These are phyloP conservation scores for Auricularia sp. DNA, from an alignment of 768 basidiomycete species.

Conservation along the genomic window DNA sequence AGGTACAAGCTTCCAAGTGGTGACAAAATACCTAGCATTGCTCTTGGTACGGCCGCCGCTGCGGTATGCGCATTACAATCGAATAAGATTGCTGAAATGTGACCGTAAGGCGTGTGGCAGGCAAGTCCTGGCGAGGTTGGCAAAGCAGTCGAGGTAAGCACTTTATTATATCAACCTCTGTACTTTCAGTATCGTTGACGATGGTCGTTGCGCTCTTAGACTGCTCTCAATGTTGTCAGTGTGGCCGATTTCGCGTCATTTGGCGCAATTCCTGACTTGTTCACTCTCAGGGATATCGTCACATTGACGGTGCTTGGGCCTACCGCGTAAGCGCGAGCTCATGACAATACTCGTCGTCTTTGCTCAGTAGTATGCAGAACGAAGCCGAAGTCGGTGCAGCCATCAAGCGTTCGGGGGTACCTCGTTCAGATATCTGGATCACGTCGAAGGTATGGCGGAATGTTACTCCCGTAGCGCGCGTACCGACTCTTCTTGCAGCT, in stretches of 20 bases:
- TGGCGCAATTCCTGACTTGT: not conserved
- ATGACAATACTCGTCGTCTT: not conserved
- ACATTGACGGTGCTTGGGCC: slow-evolving; percentile 66
- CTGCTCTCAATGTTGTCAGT: slow-evolving; percentile 39
- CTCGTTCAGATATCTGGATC: slow-evolving; percentile 56
- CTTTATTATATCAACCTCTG: no score
- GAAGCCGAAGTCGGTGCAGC: slow-evolving; percentile 62
- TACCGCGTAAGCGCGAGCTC: slow-evolving; percentile 36
- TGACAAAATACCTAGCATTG: slow-evolving; percentile 56
- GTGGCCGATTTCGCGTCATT: not conserved
- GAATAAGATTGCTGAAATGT: not conserved
- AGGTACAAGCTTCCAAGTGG: slow-evolving; percentile 51
- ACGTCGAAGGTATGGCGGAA: slow-evolving; percentile 44
- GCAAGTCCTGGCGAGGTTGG: slow-evolving; percentile 50
- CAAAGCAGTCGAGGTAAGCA: slow-evolving; percentile 46
- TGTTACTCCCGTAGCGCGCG: not conserved
- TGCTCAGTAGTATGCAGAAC: slow-evolving; percentile 31
- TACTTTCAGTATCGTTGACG: not conserved
- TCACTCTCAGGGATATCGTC: slow-evolving; percentile 37
- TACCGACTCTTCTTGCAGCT: slow-evolving; percentile 28
- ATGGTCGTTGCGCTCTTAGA: slow-evolving; percentile 19
- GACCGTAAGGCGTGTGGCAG: slow-evolving; percentile 48
- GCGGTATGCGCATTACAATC: not conserved
- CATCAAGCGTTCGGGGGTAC: slow-evolving; percentile 44
- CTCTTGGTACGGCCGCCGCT: slow-evolving; percentile 36